phyloP scores from a whole-genome alignment of 192 early-diverging fungal genomes.

The Allomyces arbusculus region DNA sequence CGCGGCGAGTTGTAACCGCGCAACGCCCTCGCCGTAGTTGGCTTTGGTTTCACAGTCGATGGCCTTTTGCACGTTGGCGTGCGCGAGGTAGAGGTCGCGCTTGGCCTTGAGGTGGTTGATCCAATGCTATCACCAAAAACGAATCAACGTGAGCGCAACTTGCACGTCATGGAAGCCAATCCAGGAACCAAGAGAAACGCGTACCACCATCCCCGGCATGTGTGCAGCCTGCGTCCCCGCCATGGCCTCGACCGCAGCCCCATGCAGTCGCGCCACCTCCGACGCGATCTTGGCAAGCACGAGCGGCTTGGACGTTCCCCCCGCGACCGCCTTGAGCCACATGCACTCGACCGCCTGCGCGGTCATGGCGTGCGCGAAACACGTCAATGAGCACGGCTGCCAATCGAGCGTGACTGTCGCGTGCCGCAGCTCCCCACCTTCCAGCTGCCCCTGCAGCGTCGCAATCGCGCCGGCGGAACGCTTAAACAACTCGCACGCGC shows the following conservation, averaged over 20 bases:
- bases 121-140: slow-evolving; percentile 17
- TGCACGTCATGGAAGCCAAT: too few relatives aligned
- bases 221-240: too few relatives aligned
- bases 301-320: slow-evolving; percentile 4
- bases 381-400: slow-evolving; percentile 39
- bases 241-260: too few relatives aligned
- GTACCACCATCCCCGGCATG: too few relatives aligned
- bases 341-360: slow-evolving; percentile 90
- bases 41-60: slow-evolving; percentile 45
- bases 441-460: slow-evolving; percentile 17
- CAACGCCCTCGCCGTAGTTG: slow-evolving; percentile 73
- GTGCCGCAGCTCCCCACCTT: slow-evolving; percentile 33
- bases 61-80: slow-evolving; percentile 58
- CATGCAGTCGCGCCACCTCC: not conserved
- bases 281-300: too few relatives aligned
- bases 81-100: slow-evolving; percentile 47
- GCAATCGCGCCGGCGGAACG: slow-evolving; percentile 58
- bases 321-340: slow-evolving; percentile 61
- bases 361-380: slow-evolving; percentile 55
- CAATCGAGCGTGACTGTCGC: slow-evolving; percentile 51
- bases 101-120: slow-evolving; percentile 52
- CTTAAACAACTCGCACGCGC: slow-evolving; percentile 61
- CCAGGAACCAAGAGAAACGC: too few relatives aligned
- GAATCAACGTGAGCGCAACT: too few relatives aligned
- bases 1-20: slow-evolving; percentile 38